These are phyloP conservation scores for Ottelia alismoides DNA, from an alignment of 106 monocot genomes.

Conservation along the genomic window DNA sequence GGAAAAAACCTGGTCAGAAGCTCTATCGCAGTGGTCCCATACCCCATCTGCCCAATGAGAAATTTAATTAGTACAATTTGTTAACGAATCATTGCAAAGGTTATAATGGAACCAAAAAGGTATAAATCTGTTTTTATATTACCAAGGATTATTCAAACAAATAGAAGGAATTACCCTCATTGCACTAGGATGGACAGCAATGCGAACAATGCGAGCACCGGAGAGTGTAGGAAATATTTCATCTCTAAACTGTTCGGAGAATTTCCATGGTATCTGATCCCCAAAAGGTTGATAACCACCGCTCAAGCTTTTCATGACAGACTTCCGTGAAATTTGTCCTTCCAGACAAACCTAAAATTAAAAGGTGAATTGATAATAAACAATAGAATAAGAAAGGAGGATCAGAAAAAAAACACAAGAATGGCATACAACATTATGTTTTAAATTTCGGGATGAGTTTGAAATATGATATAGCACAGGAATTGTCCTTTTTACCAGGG, in stretches of 20 bases:
- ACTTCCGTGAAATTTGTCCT: conserved; percentile 82
- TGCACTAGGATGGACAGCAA: conserved; percentile 92
- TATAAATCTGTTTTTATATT: too few relatives aligned
- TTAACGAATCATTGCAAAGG: background rate
- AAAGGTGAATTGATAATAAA: too few relatives aligned
- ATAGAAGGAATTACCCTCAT: conserved; percentile 44
- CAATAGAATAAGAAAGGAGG: too few relatives aligned
- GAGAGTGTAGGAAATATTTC: conserved; percentile 79
- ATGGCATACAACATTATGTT: too few relatives aligned
- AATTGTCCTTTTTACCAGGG: too few relatives aligned
- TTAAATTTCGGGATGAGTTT: too few relatives aligned
- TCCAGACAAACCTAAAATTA: conserved; percentile 94
- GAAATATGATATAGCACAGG: too few relatives aligned
- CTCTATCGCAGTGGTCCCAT: conserved; percentile 85
- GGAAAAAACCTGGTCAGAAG: conserved; percentile 72
- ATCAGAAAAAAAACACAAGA: too few relatives aligned
- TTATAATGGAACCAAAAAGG: background rate
- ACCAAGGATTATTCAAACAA: too few relatives aligned
- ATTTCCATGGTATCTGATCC: conserved; percentile 96
- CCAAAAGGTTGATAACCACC: conserved; percentile 69
- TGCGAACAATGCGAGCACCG: conserved; percentile 90
- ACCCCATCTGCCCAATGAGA: conserved; percentile 60
- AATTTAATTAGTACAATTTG: background rate
- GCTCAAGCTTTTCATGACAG: conserved; percentile 72
- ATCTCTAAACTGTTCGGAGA: conserved; percentile 92